Conservation (phyloP, 768 basidiomycete genomes). For the Chalciporus pseudorubinellus region DNA sequence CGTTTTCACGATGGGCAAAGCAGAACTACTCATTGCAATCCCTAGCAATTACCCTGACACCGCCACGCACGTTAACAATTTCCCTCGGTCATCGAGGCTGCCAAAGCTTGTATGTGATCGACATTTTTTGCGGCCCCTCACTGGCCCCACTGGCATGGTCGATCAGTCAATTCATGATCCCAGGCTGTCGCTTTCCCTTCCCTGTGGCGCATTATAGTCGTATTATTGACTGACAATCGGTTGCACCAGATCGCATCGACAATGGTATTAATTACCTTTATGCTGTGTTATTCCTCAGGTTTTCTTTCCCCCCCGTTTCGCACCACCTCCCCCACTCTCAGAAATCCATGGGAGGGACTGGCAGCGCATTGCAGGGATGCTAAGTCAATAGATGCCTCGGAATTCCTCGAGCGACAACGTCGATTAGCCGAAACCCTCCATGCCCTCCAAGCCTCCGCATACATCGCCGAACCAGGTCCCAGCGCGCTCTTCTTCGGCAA, state of each 20-base stretch:
- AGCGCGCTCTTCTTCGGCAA: conserved; percentile 73
- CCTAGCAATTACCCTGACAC: no score
- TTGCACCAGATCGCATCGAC: conserved; percentile 6
- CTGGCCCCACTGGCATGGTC: no score
- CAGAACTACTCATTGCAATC: not conserved
- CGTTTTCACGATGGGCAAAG: conserved; percentile 9
- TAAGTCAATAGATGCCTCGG: conserved; percentile 44
- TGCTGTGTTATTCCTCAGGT: conserved; percentile 3
- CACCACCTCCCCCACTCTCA: not conserved
- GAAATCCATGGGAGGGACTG: conserved; percentile 24
- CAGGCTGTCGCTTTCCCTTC: not conserved
- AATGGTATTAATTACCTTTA: conserved; percentile 7
- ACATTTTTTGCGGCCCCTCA: not conserved
- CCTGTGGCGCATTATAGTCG: not conserved
- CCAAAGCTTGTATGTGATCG: conserved; percentile 14
- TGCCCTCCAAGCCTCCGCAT: conserved; percentile 57
- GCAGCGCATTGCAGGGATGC: conserved; percentile 46
- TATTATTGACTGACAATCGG: not conserved
- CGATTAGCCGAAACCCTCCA: conserved; percentile 49
- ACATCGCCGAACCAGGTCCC: conserved; percentile 78
- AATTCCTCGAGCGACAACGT: conserved; percentile 54
- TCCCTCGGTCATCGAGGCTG: not conserved
- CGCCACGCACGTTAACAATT: not conserved
- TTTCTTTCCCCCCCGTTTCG: not conserved
- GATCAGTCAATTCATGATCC: no score